phyloP scores from a whole-genome alignment of 208 protist genomes.

The Trypanosoma cruzi region DNA sequence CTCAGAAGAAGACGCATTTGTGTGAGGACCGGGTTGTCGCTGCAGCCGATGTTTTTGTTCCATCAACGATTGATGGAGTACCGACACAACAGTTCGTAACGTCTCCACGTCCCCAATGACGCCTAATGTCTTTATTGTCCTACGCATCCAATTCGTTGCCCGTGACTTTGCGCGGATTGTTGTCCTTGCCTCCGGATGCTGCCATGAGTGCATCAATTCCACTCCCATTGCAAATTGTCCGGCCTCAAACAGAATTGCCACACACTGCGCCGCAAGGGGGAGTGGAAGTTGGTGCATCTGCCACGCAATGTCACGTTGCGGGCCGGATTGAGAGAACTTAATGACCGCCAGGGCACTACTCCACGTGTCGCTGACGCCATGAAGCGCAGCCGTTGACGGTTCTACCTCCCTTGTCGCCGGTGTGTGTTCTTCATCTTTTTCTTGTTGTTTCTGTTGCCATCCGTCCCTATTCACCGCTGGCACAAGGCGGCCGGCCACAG shows the following conservation, averaged over 20 bases:
- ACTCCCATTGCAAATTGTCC: slow-evolving; percentile 9
- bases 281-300: slow-evolving; percentile 16
- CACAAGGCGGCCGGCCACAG: not conserved
- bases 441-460: slow-evolving; percentile 2
- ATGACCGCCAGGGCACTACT: slow-evolving; percentile 11
- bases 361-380: slow-evolving; percentile 24
- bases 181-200: not conserved
- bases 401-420: not conserved
- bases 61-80: slow-evolving; percentile 15
- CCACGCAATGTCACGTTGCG: not conserved
- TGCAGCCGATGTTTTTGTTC: slow-evolving; percentile 2
- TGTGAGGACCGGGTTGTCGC: not conserved
- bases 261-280: slow-evolving; percentile 9
- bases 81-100: slow-evolving; percentile 11
- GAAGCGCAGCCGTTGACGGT: slow-evolving; percentile 20
- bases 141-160: slow-evolving; percentile 4
- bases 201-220: slow-evolving; percentile 14
- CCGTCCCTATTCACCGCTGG: not conserved
- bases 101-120: slow-evolving; percentile 30
- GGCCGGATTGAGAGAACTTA: slow-evolving; percentile 17
- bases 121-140: slow-evolving; percentile 24
- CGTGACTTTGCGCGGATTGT: not conserved
- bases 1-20: not conserved
- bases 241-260: slow-evolving; percentile 22
- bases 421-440: slow-evolving; percentile 3